Percentiles rank a stretch among this genome's conserved stretches.
These are phyloP conservation scores for Durotheca rogersii DNA, from an alignment of 495 filamentous ascomycete genomes.

Conservation along the genomic window DNA sequence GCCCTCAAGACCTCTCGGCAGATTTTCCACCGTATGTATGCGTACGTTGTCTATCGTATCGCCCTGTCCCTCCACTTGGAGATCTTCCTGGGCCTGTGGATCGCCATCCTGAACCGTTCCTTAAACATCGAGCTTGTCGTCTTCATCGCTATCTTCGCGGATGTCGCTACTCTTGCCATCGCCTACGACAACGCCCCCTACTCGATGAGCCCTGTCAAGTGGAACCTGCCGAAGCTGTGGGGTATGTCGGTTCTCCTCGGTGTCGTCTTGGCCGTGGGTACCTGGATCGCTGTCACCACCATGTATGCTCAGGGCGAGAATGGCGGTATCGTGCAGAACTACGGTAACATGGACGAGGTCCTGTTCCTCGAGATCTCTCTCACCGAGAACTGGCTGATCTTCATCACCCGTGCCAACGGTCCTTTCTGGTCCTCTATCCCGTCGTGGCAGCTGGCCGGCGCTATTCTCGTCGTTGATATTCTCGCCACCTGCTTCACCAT, in stretches of 20 bases:
- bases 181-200: constrained; percentile 92
- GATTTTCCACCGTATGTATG: constrained; percentile 97
- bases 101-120: constrained; percentile 77
- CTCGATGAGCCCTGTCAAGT: constrained; percentile 84
- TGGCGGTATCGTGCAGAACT: constrained; percentile 85
- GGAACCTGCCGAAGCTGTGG: constrained; percentile 92
- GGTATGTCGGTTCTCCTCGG: constrained; percentile 85
- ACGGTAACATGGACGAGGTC: constrained; percentile 76
- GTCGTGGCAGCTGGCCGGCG: constrained; percentile 75
- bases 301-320: constrained; percentile 65
- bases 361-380: constrained; percentile 89
- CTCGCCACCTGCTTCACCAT: constrained; percentile 79
- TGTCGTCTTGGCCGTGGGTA: constrained; percentile 73
- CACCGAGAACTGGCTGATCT: constrained; percentile 95
- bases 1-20: constrained; percentile 91
- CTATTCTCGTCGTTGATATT: constrained; percentile 77
- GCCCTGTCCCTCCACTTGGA: constrained; percentile 87
- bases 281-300: constrained; percentile 80
- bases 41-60: constrained; percentile 95
- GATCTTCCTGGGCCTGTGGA: constrained; percentile 88
- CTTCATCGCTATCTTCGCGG: constrained; percentile 92
- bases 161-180: constrained; percentile 89
- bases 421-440: constrained; percentile 83
- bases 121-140: constrained; percentile 85
- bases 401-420: constrained; percentile 87